A percentile compares a stretch with the other conserved stretches of the same genome.
These are phyloP conservation scores for Lepidium aucheri DNA, from an alignment of 345 rosid species.

Conservation along the genomic window DNA sequence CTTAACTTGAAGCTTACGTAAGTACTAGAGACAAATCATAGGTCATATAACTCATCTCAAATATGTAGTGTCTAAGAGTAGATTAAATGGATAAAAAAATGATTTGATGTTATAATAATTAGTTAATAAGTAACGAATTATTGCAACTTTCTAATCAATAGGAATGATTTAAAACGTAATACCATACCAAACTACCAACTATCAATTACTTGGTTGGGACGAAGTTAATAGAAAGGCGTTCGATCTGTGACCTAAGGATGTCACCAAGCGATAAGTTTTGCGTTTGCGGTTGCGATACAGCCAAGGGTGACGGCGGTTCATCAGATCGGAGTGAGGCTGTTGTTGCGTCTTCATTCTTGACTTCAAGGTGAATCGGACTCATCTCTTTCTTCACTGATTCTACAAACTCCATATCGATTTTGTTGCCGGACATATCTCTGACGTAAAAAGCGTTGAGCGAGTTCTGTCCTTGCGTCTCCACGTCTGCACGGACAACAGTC, in stretches of 20 bases:
- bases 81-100: neutral
- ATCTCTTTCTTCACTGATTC: conserved; percentile 57
- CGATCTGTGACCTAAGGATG: conserved; percentile 37
- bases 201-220: conserved; percentile 29
- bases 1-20: conserved; percentile 45
- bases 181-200: neutral
- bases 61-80: neutral
- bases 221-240: conserved; percentile 44
- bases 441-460: conserved; percentile 50
- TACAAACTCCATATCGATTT: conserved; percentile 52
- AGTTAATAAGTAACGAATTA: neutral
- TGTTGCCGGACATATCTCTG: conserved; percentile 43
- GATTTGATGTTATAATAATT: neutral
- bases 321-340: neutral
- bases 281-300: neutral
- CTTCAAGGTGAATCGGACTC: conserved; percentile 47
- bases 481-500: conserved; percentile 53
- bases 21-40: neutral
- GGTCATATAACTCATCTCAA: neutral
- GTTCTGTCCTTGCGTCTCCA: conserved; percentile 55
- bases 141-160: neutral
- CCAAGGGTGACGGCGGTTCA: neutral
- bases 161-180: neutral
- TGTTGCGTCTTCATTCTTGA: conserved; percentile 23
- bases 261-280: conserved; percentile 42